A percentile compares a stretch with the other conserved stretches of the same genome.
These are phyloP conservation scores for Litsea cubeba DNA, from an alignment of 164 flowering plant genomes.

Conservation along the genomic window DNA sequence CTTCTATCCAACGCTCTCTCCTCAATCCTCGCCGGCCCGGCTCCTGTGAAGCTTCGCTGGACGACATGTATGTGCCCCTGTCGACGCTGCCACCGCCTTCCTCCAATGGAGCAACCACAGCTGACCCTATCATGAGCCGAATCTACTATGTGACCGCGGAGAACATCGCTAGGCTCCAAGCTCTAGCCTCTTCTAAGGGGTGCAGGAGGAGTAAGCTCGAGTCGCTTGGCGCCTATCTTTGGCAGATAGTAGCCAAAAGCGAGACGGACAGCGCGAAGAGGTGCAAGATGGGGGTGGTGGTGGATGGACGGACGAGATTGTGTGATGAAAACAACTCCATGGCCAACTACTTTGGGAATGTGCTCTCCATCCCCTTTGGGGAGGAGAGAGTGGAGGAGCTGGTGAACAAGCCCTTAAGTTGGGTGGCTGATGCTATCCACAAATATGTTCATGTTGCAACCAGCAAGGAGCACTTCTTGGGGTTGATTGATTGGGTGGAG, in stretches of 20 bases:
- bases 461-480: conserved; percentile 30
- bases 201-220: conserved; percentile 11
- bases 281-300: conserved; percentile 18
- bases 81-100: conserved; percentile 5
- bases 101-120: background rate
- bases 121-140: conserved; percentile 9
- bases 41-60: conserved; percentile 1
- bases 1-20: conserved; percentile 13
- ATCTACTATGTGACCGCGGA: conserved; percentile 10
- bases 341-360: conserved; percentile 32
- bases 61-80: conserved; percentile 7
- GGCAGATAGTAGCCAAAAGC: conserved; percentile 10
- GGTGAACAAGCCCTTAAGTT: conserved; percentile 17
- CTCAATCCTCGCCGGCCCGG: conserved; percentile 13
- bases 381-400: conserved; percentile 13
- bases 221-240: conserved; percentile 10
- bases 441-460: conserved; percentile 14
- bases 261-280: background rate
- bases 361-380: conserved; percentile 30
- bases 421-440: conserved; percentile 24
- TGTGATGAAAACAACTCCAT: conserved; percentile 5
- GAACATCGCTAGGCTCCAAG: conserved; percentile 7
- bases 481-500: conserved; percentile 36
- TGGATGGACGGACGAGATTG: conserved; percentile 15
- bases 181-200: background rate